Evolutionary conservation across 2,329 filamentous ascomycete species (phyloP).

Genomic region (Phyllosticta paracitricarpa): DNA sequence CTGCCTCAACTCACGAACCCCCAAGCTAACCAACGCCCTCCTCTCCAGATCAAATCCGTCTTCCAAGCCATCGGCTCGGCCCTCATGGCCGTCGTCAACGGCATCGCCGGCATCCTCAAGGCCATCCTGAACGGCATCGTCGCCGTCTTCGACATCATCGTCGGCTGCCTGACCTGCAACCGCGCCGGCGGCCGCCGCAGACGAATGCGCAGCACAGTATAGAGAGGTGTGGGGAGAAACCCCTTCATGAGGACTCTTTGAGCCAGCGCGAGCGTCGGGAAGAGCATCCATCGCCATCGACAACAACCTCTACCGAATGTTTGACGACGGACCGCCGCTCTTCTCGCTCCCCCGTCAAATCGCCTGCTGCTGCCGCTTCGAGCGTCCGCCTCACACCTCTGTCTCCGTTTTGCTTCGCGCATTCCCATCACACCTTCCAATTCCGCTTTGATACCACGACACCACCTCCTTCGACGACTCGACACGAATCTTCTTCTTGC

Average conservation of each 20-base stretch:
- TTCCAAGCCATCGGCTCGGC: conserved; percentile 38
- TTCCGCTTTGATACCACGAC: not conserved
- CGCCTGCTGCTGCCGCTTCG: no score
- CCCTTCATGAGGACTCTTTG: not conserved
- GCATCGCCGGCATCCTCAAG: conserved; percentile 35
- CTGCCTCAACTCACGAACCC: not conserved
- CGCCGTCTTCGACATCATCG: conserved; percentile 39
- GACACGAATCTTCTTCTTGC: not conserved
- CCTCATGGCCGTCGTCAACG: conserved; percentile 38
- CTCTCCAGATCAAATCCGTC: conserved; percentile 29
- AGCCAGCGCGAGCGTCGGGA: not conserved
- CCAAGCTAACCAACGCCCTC: conserved; percentile 15
- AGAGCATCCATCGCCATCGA: not conserved
- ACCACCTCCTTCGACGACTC: not conserved
- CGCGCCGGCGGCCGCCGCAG: conserved; percentile 29
- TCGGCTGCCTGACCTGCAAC: conserved; percentile 41
- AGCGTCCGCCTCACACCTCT: not conserved
- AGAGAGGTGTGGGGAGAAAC: conserved; percentile 7
- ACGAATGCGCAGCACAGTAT: conserved; percentile 20
- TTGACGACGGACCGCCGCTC: not conserved
- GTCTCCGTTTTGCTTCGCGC: not conserved
- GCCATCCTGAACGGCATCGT: conserved; percentile 42
- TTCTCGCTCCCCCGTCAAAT: not conserved
- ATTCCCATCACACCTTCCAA: not conserved
- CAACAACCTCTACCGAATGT: no score